These are phyloP conservation scores for Powellomyces hirtus DNA, from an alignment of 192 early-diverging fungal genomes.

Conservation along the genomic window DNA sequence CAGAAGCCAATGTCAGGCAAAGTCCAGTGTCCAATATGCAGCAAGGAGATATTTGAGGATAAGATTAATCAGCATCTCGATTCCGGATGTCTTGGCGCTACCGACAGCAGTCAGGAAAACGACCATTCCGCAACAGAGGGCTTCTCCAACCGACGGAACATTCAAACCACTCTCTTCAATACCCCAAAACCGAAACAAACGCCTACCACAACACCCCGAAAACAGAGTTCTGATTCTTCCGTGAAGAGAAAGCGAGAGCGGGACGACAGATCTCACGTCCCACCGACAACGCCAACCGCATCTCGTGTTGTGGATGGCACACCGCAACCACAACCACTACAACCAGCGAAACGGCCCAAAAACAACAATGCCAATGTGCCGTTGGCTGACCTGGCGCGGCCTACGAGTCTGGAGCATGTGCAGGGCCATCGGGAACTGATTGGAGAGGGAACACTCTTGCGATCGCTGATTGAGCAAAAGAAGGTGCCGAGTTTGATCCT, in stretches of 20 bases:
- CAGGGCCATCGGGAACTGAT: conserved; percentile 71
- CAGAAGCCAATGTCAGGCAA: background rate
- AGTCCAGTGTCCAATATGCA: conserved; percentile 3
- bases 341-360: background rate
- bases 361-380: conserved; percentile 35
- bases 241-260: background rate
- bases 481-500: conserved; percentile 74
- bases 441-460: conserved; percentile 62
- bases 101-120: conserved; percentile 8
- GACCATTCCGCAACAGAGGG: background rate
- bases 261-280: background rate
- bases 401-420: conserved; percentile 60
- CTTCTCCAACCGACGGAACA: background rate
- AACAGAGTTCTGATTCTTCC: background rate
- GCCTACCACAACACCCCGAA: conserved; percentile 12
- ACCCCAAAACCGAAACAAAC: background rate
- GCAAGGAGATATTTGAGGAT: background rate
- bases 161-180: background rate
- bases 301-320: background rate
- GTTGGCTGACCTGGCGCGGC: conserved; percentile 62
- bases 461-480: conserved; percentile 62
- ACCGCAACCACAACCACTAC: conserved; percentile 8
- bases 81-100: background rate
- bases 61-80: conserved; percentile 17
- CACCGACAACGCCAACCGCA: background rate